A percentile compares a stretch with the other conserved stretches of the same genome.
Conservation (phyloP, 768 basidiomycete genomes). For the Neoboletus magnificus region DNA sequence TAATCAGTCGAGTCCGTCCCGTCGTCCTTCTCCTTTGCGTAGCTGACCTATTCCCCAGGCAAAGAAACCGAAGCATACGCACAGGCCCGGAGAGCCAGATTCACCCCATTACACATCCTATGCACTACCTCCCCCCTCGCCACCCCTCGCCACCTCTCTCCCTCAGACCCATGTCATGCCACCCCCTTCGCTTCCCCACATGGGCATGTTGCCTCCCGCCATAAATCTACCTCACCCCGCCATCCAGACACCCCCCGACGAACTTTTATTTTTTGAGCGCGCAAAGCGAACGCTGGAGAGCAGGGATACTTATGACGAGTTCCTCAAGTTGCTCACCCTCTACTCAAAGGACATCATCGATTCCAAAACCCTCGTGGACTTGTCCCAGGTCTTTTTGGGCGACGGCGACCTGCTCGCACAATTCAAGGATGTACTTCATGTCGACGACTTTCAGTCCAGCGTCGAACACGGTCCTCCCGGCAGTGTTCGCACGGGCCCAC, state of each 20-base stretch:
- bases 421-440: slow-evolving; percentile 84
- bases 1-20: slow-evolving; percentile 45
- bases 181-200: slow-evolving; percentile 27
- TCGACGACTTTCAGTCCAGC: slow-evolving; percentile 63
- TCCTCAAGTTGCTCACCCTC: slow-evolving; percentile 87
- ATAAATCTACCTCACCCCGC: slow-evolving; percentile 27
- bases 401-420: slow-evolving; percentile 75
- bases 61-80: slow-evolving; percentile 63
- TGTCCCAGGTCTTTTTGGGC: slow-evolving; percentile 77
- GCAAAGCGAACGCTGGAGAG: slow-evolving; percentile 78
- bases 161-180: slow-evolving; percentile 28
- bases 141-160: slow-evolving; percentile 28
- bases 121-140: slow-evolving; percentile 41
- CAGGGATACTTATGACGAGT: slow-evolving; percentile 84
- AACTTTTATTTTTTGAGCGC: slow-evolving; percentile 91
- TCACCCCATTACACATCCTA: slow-evolving; percentile 44
- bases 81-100: slow-evolving; percentile 56
- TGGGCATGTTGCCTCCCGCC: slow-evolving; percentile 23
- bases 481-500: slow-evolving; percentile 70
- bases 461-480: slow-evolving; percentile 72
- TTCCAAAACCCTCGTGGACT: slow-evolving; percentile 73
- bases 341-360: slow-evolving; percentile 94
- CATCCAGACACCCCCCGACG: slow-evolving; percentile 53
- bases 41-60: slow-evolving; percentile 33
- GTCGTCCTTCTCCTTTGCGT: neutral